Evolutionary conservation across 805 yeast species (phyloP).

Genomic region (Saccharomycopsis fibuligera): DNA sequence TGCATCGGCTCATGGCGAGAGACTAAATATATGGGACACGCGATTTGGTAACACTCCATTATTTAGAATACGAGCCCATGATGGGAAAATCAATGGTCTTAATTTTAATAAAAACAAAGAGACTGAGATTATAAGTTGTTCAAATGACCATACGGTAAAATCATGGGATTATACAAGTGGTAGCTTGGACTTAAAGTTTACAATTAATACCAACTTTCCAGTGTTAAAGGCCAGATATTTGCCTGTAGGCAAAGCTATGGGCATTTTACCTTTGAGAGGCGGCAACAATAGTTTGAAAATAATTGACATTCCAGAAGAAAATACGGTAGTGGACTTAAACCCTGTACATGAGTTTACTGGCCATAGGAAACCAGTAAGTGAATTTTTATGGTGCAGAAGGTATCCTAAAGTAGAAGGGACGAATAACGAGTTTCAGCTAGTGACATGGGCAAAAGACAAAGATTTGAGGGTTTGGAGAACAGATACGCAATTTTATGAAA

Average conservation of each 20-base stretch:
- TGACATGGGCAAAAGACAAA: conserved; percentile 90
- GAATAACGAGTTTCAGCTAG: conserved; percentile 82
- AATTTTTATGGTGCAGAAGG: conserved; percentile 80
- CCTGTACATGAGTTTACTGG: conserved; percentile 66
- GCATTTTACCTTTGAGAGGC: conserved; percentile 86
- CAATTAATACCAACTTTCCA: conserved; percentile 50
- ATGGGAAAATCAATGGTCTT: conserved; percentile 82
- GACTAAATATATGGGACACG: conserved; percentile 81
- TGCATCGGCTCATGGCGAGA: conserved; percentile 82
- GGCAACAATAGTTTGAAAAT: conserved; percentile 51
- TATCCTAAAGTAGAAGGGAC: conserved; percentile 40
- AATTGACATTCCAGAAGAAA: conserved; percentile 25
- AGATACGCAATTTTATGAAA: conserved; percentile 40
- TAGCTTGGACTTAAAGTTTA: conserved; percentile 14
- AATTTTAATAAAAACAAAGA: conserved; percentile 65
- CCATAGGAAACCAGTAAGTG: conserved; percentile 79
- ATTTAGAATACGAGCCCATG: conserved; percentile 59
- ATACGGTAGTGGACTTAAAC: conserved; percentile 27
- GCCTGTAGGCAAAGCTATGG: conserved; percentile 86
- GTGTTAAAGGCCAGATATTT: conserved; percentile 82
- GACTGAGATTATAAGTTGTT: conserved; percentile 66
- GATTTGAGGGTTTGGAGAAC: conserved; percentile 81
- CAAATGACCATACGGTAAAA: conserved; percentile 80
- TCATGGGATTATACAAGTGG: conserved; percentile 59
- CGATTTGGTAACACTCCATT: conserved; percentile 78